These are phyloP conservation scores for Neodidymelliopsis sp. DNA, from an alignment of 2,329 filamentous ascomycete species.

Conservation along the genomic window DNA sequence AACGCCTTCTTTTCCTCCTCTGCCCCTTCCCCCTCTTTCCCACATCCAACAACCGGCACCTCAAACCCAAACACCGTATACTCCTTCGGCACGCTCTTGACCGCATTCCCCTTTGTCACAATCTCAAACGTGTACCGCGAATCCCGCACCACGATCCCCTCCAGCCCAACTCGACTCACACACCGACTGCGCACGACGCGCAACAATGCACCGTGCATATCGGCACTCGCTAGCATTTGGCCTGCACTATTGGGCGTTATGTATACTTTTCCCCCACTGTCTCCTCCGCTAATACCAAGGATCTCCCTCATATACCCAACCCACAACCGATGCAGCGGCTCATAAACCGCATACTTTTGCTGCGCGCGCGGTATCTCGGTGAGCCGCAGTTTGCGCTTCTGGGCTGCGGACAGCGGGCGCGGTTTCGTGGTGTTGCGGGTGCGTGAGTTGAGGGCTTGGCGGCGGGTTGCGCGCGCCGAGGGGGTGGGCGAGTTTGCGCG, in stretches of 20 bases:
- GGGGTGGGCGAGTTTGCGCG: slow-evolving; percentile 75
- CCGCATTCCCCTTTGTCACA: slow-evolving; percentile 71
- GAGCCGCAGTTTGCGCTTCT: slow-evolving; percentile 76
- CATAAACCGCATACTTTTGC: slow-evolving; percentile 77
- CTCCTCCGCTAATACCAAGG: slow-evolving; percentile 63
- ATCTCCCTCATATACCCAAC: slow-evolving; percentile 83
- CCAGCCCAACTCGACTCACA: slow-evolving; percentile 79
- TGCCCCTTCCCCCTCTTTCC: slow-evolving; percentile 28
- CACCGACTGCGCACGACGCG: slow-evolving; percentile 85
- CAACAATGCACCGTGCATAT: slow-evolving; percentile 87
- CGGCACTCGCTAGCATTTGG: slow-evolving; percentile 79
- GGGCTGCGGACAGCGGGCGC: slow-evolving; percentile 76
- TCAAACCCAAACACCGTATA: slow-evolving; percentile 83
- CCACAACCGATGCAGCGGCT: slow-evolving; percentile 82
- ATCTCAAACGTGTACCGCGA: slow-evolving; percentile 86
- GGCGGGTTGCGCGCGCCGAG: slow-evolving; percentile 48
- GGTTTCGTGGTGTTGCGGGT: slow-evolving; percentile 59
- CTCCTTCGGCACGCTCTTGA: slow-evolving; percentile 89
- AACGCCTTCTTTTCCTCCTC: slow-evolving; percentile 57
- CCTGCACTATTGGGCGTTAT: slow-evolving; percentile 68
- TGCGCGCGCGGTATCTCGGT: slow-evolving; percentile 76
- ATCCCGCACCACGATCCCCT: slow-evolving; percentile 89
- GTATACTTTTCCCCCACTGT: slow-evolving; percentile 46
- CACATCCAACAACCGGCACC: slow-evolving; percentile 64
- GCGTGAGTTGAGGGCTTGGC: slow-evolving; percentile 61